Percentiles rank a stretch among this genome's conserved stretches.
phyloP scores from a whole-genome alignment of 106 monocot species.

The Iris macrosiphon region DNA sequence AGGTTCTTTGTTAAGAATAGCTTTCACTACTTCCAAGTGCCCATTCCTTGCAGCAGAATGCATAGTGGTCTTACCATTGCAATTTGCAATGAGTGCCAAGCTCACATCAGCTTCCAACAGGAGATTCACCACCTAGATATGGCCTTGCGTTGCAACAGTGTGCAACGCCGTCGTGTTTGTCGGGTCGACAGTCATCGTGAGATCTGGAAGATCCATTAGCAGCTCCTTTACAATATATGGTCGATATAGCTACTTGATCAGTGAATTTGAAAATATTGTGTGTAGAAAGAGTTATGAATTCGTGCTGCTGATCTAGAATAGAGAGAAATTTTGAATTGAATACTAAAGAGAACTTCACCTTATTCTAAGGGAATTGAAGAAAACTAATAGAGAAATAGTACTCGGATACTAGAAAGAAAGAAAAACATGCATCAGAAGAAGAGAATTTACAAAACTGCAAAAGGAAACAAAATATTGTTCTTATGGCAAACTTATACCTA shows the following conservation, averaged over 20 bases:
- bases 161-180: constrained; percentile 83
- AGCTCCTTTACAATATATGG: constrained; percentile 67
- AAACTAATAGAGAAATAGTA: no score
- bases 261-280: no score
- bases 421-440: no score
- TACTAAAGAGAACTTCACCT: no score
- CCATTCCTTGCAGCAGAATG: constrained; percentile 87
- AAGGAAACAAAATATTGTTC: no score
- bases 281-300: no score
- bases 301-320: no score
- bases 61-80: constrained; percentile 85
- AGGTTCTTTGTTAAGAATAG: constrained; percentile 49
- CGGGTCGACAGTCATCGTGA: constrained; percentile 76
- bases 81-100: constrained; percentile 68
- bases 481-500: no score
- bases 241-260: neutral
- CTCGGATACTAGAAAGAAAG: no score
- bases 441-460: no score
- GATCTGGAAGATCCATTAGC: constrained; percentile 50
- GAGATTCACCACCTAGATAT: constrained; percentile 61
- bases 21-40: constrained; percentile 59
- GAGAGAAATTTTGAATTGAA: no score
- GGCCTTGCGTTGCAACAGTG: constrained; percentile 82
- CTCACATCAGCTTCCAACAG: constrained; percentile 63
- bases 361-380: no score